Conservation (phyloP, 352 stramenopile species). For the Phytophthora tubulina region DNA sequence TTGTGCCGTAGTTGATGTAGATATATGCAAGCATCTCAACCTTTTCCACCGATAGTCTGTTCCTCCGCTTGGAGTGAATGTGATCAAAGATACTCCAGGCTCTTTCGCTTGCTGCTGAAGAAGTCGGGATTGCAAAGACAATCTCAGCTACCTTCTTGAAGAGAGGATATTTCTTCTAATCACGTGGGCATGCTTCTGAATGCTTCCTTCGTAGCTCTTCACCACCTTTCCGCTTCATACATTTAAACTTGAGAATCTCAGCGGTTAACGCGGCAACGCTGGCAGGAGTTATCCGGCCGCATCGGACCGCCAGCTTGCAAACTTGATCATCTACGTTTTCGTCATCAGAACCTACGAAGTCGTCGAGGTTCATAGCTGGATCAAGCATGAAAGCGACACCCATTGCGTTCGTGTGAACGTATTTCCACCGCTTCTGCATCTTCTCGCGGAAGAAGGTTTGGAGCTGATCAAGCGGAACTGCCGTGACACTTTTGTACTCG, state of each 20-base stretch:
- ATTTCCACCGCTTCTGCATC: slow-evolving; percentile 10
- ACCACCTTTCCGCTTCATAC: slow-evolving; percentile 10
- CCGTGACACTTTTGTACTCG: background rate
- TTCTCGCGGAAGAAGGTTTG: slow-evolving; percentile 15
- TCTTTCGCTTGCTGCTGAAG: slow-evolving; percentile 19
- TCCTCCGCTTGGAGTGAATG: slow-evolving; percentile 23
- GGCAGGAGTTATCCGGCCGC: slow-evolving; percentile 2
- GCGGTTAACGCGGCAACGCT: slow-evolving; percentile 1
- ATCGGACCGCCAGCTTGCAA: slow-evolving; percentile 3
- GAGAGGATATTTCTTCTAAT: slow-evolving; percentile 14
- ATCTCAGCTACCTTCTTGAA: slow-evolving; percentile 16
- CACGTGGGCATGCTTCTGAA: background rate
- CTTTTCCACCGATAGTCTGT: slow-evolving; percentile 15
- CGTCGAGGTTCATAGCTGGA: slow-evolving; percentile 10
- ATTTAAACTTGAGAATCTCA: slow-evolving; percentile 15
- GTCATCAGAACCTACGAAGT: slow-evolving; percentile 16
- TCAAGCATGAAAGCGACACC: slow-evolving; percentile 7
- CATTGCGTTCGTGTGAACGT: slow-evolving; percentile 29
- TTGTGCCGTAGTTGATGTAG: slow-evolving; percentile 19
- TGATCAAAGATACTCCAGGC: slow-evolving; percentile 19
- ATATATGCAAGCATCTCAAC: slow-evolving; percentile 20
- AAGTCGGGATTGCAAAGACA: slow-evolving; percentile 16
- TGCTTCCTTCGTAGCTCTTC: slow-evolving; percentile 9
- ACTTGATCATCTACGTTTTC: slow-evolving; percentile 15
- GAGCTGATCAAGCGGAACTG: slow-evolving; percentile 5